Evolutionary conservation across 148 eudicot genomes (phyloP), one percentile per base, ranked within the genome.

Genomic region (Cornus suecica): DNA sequence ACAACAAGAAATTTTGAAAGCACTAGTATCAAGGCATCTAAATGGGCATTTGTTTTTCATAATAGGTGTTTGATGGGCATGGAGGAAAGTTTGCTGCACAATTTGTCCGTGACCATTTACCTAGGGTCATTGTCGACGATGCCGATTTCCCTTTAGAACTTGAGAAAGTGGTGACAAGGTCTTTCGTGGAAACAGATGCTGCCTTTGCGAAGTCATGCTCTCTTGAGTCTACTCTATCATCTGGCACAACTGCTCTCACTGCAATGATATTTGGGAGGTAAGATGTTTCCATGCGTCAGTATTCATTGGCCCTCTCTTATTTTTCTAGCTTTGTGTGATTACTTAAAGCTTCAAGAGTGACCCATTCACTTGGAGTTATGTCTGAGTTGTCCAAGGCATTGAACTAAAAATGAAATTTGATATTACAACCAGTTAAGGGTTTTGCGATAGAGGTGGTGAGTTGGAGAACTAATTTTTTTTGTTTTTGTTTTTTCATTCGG

Each of bases 221-320:
- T 74, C 69, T 73, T 54, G 93, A 89, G 76, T 84, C 94, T 68
- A 65, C 89, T 51, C 76, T 83, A 22, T 87, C 90, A 72, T 95
- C 99, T 78, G 99, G 99, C 73, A 95, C 99, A 68, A 95, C 99
- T 77, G 99, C 97, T 28, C 88, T 95, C 66, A 90, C 98, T 75
- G 99, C 99, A 73, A 95, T 95, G 94, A 93, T 95, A 74, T 93
- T 91, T 65, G 97, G 99, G 27, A 93, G 98, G 99, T 95, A 79
- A 75, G 74, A 71, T 18, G 64, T 30, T 73, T 2, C 51, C 64
- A 25, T 54, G n/a, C 37, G 25, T 76, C 52, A 27, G 28, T 60
- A 3, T 30, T 58, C 0, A 25, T 20, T 58, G 24, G 24, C 6
- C 1, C 0, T 58, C 20, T 58, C 25, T 5, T 20, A 16, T 68